Conservation (phyloP, 306 rosid genomes). For the Arachis stenosperma region DNA sequence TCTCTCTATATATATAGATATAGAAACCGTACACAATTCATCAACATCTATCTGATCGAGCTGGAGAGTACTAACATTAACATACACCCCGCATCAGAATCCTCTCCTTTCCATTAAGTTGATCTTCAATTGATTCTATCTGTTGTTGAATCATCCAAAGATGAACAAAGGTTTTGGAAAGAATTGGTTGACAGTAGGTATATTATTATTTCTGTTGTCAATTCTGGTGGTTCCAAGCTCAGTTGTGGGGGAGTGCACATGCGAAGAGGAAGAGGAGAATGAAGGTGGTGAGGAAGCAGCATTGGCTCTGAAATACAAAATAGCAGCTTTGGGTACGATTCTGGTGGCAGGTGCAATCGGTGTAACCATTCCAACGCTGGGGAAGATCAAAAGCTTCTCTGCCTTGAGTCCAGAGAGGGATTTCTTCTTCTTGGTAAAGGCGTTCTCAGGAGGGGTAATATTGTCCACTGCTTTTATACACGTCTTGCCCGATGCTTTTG, state of each 20-base stretch:
- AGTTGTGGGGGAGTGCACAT: slow-evolving; percentile 47
- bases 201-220: no score
- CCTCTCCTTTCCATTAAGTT: no score
- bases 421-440: slow-evolving; percentile 51
- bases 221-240: neutral
- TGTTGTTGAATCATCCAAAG: no score
- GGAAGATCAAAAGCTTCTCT: slow-evolving; percentile 42
- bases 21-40: no score
- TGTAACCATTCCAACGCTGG: slow-evolving; percentile 44
- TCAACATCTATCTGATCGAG: no score
- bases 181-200: no score
- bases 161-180: no score
- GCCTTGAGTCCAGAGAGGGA: slow-evolving; percentile 43
- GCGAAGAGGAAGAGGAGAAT: slow-evolving; percentile 16
- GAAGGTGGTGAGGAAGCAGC: neutral
- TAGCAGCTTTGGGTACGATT: slow-evolving; percentile 32
- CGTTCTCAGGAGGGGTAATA: slow-evolving; percentile 57
- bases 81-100: no score
- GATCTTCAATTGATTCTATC: no score
- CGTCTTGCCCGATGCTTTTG: slow-evolving; percentile 54
- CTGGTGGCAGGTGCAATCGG: slow-evolving; percentile 50
- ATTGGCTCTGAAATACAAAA: slow-evolving; percentile 23
- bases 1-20: no score
- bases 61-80: no score
- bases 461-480: slow-evolving; percentile 52